Evolutionary conservation across 2,329 filamentous ascomycete species (phyloP), one percentile per base, ranked within the genome.

Genomic region (Cladophialophora exuberans): DNA sequence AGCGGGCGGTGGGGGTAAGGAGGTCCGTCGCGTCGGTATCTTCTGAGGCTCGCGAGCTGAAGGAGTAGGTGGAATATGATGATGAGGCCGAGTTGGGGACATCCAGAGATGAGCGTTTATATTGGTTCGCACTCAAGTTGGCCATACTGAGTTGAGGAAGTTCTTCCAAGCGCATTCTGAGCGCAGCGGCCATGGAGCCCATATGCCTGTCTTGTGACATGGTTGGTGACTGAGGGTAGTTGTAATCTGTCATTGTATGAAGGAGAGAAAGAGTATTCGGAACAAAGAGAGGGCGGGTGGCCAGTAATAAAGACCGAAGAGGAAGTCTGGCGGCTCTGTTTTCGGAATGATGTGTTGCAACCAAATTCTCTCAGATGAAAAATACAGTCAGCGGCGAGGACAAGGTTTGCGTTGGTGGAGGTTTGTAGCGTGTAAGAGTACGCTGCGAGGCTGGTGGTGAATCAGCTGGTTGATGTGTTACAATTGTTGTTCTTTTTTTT

Each of bases 1-100:
- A 65, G 18, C 62, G 59, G 23, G 46, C 46, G 31, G 58, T 62
- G 9, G 62, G 62, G 11, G 62, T 64, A 9, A 61, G 54, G 15
- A 63, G 45, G 39, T 61, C 62, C 52, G 62, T 65, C 17, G 45
- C 62, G 33, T 63, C 62, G 46, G 62, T 65, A 35, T 59, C 57
- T 35, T 62, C 59, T 46, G 62, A 62, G n/a, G 56, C 54, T 42
- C 52, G 44, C 4, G 57, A 60, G 17, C 46, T 47, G 44, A 60
- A 62, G 25, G 62, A 65, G 45, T 57, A 46, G 33, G 58, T 57
- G 30, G 62, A 65, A 13, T 52, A 42, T 20, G 60, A 63, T 46
- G 62, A 65, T 7, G 52, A 48, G 22, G 62, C 62, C 13, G 62
- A 63, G 35, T 52, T 52, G 31, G 46, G 46, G 6, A 56, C 18